A percentile compares a stretch with the other conserved stretches of the same genome.
phyloP scores from a whole-genome alignment of 805 yeast species.

The Debaryomyces castellii region DNA sequence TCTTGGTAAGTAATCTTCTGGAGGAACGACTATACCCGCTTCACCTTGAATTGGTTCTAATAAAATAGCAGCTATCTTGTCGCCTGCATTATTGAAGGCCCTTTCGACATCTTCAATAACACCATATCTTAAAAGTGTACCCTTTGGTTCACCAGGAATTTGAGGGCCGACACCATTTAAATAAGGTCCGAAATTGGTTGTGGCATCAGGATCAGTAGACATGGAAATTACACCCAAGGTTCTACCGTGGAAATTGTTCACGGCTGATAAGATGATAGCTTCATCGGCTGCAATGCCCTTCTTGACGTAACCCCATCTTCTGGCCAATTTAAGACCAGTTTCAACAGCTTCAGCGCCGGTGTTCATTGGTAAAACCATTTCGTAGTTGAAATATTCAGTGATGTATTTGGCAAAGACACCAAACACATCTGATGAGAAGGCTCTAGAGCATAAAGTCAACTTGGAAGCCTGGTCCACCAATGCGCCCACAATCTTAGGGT shows the following conservation, averaged over 20 bases:
- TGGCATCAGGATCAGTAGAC: conserved; percentile 95
- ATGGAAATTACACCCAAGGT: conserved; percentile 92
- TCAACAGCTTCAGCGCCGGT: conserved; percentile 99
- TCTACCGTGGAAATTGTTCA: conserved; percentile 94
- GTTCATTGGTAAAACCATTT: conserved; percentile 94
- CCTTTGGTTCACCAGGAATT: conserved; percentile 69
- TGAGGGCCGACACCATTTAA: conserved; percentile 79
- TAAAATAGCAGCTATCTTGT: conserved; percentile 84
- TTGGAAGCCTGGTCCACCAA: conserved; percentile 81
- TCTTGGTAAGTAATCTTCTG: conserved; percentile 68
- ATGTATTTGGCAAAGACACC: conserved; percentile 84
- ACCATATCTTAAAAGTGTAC: conserved; percentile 73
- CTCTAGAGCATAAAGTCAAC: conserved; percentile 86
- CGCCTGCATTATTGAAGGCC: conserved; percentile 81
- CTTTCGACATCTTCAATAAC: conserved; percentile 80
- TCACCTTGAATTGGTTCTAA: conserved; percentile 98
- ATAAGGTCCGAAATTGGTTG: conserved; percentile 86
- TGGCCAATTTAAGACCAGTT: conserved; percentile 88
- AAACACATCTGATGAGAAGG: conserved; percentile 86
- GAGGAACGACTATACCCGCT: conserved; percentile 96
- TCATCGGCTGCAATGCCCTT: conserved; percentile 81
- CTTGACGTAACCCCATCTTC: conserved; percentile 94
- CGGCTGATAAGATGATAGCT: conserved; percentile 85
- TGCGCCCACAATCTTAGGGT: conserved; percentile 86
- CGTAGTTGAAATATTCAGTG: conserved; percentile 87